Percentiles rank a stretch among this genome's conserved stretches.
These are phyloP conservation scores for Tolypocladium sp. DNA, from an alignment of 2,329 filamentous ascomycete genomes.

Conservation along the genomic window DNA sequence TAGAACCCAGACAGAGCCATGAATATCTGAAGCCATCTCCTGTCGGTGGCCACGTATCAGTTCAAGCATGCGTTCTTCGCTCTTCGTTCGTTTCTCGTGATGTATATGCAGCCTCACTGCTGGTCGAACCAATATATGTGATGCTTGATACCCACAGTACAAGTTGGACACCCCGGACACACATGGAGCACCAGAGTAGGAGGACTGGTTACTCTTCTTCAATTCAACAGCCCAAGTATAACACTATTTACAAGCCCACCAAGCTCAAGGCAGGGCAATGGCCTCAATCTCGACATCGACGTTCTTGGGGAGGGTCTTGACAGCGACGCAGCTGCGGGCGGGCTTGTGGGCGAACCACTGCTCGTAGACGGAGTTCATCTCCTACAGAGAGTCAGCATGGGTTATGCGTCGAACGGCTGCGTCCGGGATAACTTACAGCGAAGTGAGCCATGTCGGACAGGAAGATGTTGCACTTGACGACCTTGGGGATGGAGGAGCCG, in stretches of 20 bases:
- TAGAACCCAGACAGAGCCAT: not conserved
- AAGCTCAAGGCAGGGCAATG: constrained; percentile 58
- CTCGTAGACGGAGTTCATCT: constrained; percentile 80
- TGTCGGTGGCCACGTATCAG: not conserved
- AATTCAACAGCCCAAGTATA: not conserved
- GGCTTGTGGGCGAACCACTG: constrained; percentile 79
- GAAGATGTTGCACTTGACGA: constrained; percentile 91
- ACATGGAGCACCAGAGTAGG: not conserved
- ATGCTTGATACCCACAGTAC: too few species aligned
- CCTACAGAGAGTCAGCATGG: constrained; percentile 22
- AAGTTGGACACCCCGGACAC: not conserved
- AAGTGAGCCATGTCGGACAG: constrained; percentile 88
- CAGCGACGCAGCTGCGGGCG: constrained; percentile 81
- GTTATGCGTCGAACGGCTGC: not conserved
- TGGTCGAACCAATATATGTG: not conserved
- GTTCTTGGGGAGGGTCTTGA: constrained; percentile 78
- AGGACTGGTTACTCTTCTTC: not conserved
- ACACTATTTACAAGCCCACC: not conserved
- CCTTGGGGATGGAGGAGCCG: constrained; percentile 65
- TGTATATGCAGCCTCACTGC: not conserved
- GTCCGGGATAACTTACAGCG: constrained; percentile 32
- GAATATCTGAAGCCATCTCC: not conserved
- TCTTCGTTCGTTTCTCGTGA: not conserved
- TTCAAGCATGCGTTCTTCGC: not conserved
- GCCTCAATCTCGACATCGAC: constrained; percentile 87